A percentile compares a stretch with the other conserved stretches of the same genome.
Evolutionary conservation across 2,329 filamentous ascomycete species (phyloP).

Genomic region (Colletotrichum phormii): DNA sequence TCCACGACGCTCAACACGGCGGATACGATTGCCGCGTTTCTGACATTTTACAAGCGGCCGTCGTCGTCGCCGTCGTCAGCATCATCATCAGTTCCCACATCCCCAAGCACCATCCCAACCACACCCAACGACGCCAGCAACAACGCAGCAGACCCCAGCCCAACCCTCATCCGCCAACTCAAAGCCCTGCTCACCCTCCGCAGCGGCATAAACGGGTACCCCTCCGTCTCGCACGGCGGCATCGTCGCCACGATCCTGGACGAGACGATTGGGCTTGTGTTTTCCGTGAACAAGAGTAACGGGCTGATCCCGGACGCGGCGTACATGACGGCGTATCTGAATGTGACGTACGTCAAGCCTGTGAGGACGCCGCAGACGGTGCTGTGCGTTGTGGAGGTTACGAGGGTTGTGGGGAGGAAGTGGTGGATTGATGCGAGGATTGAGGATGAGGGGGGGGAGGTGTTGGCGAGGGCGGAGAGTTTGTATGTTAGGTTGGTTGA

Average conservation of each 20-base stretch:
- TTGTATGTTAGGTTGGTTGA: constrained; percentile 31
- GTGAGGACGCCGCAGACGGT: constrained; percentile 46
- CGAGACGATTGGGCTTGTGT: constrained; percentile 50
- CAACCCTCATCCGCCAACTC: constrained; percentile 45
- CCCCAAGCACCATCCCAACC: background rate
- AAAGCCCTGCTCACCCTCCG: constrained; percentile 48
- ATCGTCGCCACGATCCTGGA: constrained; percentile 51
- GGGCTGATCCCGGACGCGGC: constrained; percentile 41
- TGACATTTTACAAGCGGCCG: constrained; percentile 47
- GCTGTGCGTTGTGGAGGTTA: constrained; percentile 46
- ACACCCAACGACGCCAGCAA: background rate
- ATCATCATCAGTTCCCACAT: background rate
- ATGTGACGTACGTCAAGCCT: constrained; percentile 49
- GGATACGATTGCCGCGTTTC: constrained; percentile 47
- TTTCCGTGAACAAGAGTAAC: constrained; percentile 50
- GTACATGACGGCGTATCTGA: constrained; percentile 50
- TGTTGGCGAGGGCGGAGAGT: constrained; percentile 44
- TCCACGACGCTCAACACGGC: constrained; percentile 45
- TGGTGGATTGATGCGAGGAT: constrained; percentile 47
- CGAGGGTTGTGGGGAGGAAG: constrained; percentile 49
- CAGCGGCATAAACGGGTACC: constrained; percentile 48
- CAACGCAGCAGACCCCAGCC: constrained; percentile 22
- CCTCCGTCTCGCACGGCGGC: constrained; percentile 51
- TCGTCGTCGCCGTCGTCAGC: constrained; percentile 2
- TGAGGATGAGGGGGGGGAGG: constrained; percentile 44